Conservation (phyloP, 345 rosid species). For the Triadica sebifera region DNA sequence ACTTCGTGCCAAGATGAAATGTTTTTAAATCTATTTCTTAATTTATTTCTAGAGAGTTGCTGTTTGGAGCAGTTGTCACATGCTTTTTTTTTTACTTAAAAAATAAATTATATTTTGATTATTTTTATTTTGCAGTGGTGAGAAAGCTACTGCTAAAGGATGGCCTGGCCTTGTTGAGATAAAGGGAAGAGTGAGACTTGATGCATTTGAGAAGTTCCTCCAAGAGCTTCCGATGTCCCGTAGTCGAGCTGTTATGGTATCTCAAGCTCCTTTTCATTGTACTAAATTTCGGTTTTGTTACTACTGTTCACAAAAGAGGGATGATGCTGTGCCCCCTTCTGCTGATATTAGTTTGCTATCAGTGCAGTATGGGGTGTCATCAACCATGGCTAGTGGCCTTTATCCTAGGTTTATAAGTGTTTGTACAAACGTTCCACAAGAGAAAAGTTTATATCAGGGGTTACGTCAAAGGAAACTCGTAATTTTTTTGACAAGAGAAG, state of each 20-base stretch:
- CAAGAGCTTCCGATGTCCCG: conserved; percentile 92
- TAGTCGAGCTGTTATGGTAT: conserved; percentile 94
- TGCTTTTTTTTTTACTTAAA: no score
- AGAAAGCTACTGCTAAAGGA: conserved; percentile 53
- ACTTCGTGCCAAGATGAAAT: background rate
- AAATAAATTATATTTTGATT: background rate
- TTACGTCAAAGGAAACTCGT: background rate
- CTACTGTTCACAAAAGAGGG: conserved; percentile 14
- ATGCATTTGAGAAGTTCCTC: conserved; percentile 92
- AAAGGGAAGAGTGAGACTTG: conserved; percentile 89
- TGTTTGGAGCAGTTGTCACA: background rate
- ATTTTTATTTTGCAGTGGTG: conserved; percentile 59
- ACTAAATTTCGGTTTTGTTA: conserved; percentile 33
- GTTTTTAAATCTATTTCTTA: background rate
- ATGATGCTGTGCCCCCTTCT: conserved; percentile 9
- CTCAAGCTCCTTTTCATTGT: conserved; percentile 43
- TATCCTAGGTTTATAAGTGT: conserved; percentile 10
- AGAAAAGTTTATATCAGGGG: conserved; percentile 9
- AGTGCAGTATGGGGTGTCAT: conserved; percentile 15
- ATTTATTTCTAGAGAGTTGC: background rate
- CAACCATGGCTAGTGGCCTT: background rate
- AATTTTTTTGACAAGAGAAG: background rate
- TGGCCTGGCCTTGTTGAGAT: conserved; percentile 76
- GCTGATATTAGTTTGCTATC: conserved; percentile 11
- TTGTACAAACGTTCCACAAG: conserved; percentile 12